These are phyloP conservation scores for Berberis vulgaris DNA, from an alignment of 164 flowering plant genomes.

Conservation along the genomic window DNA sequence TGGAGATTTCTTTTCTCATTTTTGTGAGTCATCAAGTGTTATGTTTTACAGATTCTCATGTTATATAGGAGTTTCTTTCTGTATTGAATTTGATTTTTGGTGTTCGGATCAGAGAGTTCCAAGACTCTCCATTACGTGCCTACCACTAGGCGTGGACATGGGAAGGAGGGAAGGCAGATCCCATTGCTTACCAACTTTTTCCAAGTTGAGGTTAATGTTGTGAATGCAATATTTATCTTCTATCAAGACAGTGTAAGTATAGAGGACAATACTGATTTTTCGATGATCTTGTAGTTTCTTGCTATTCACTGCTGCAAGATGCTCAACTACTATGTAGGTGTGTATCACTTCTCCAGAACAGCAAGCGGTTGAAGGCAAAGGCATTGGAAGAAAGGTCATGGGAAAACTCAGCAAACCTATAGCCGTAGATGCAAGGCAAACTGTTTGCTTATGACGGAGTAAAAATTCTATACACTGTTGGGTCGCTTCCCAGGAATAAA, in stretches of 20 bases:
- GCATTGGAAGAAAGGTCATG: slow-evolving; percentile 50
- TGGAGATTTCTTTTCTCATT: too few species aligned
- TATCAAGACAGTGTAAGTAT: slow-evolving; percentile 59
- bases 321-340: slow-evolving; percentile 34
- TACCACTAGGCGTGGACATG: slow-evolving; percentile 45
- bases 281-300: not conserved
- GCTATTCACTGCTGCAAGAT: not conserved
- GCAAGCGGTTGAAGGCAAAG: slow-evolving; percentile 37
- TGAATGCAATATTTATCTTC: slow-evolving; percentile 42
- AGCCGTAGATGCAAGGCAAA: slow-evolving; percentile 47
- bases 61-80: too few species aligned
- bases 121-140: slow-evolving; percentile 25
- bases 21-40: too few species aligned
- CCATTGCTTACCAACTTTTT: slow-evolving; percentile 58
- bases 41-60: too few species aligned
- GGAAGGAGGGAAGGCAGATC: slow-evolving; percentile 40
- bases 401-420: slow-evolving; percentile 45
- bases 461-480: slow-evolving; percentile 51
- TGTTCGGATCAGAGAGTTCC: not conserved
- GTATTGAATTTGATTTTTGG: too few species aligned
- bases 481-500: slow-evolving; percentile 51
- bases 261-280: not conserved
- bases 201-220: slow-evolving; percentile 38
- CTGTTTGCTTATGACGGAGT: slow-evolving; percentile 71
- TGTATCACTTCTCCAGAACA: slow-evolving; percentile 40